These are phyloP conservation scores for Candida nemodendra DNA, from an alignment of 805 yeast genomes.

Conservation along the genomic window DNA sequence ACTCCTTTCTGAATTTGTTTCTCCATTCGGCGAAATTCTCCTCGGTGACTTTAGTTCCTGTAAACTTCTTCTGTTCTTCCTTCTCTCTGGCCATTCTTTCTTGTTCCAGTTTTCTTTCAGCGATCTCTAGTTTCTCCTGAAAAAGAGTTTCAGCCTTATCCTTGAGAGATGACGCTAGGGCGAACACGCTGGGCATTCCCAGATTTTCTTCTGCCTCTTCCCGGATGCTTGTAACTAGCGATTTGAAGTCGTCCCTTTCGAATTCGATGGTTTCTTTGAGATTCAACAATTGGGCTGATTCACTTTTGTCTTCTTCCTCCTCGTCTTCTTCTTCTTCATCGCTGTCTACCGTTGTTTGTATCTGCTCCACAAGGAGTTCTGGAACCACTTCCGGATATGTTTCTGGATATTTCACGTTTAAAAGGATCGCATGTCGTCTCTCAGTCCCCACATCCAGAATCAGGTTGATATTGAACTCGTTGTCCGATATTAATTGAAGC, in stretches of 20 bases:
- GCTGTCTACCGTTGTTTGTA: constrained; percentile 32
- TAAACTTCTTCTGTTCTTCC: constrained; percentile 85
- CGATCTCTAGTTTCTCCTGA: constrained; percentile 49
- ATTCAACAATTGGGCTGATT: constrained; percentile 42
- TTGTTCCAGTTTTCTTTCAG: constrained; percentile 58
- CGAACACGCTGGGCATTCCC: constrained; percentile 91
- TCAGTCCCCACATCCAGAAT: constrained; percentile 66
- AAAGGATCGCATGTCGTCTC: constrained; percentile 51
- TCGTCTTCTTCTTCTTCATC: constrained; percentile 44
- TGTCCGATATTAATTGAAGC: constrained; percentile 44
- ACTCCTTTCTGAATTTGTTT: constrained; percentile 61
- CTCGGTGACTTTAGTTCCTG: constrained; percentile 84
- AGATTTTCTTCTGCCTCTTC: constrained; percentile 72
- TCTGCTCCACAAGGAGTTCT: constrained; percentile 41
- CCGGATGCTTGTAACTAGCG: constrained; percentile 39
- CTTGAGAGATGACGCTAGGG: constrained; percentile 72
- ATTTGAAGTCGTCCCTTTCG: constrained; percentile 44
- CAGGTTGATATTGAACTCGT: constrained; percentile 56
- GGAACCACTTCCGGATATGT: constrained; percentile 83
- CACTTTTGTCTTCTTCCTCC: constrained; percentile 37
- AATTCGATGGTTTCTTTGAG: constrained; percentile 60
- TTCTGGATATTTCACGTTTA: constrained; percentile 71
- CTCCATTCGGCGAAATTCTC: constrained; percentile 81
- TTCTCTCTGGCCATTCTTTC: constrained; percentile 63
- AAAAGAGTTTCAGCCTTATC: constrained; percentile 77